Evolutionary conservation across 768 basidiomycete genomes (phyloP), one percentile per base, ranked within the genome.

Genomic region (Vararia minispora): DNA sequence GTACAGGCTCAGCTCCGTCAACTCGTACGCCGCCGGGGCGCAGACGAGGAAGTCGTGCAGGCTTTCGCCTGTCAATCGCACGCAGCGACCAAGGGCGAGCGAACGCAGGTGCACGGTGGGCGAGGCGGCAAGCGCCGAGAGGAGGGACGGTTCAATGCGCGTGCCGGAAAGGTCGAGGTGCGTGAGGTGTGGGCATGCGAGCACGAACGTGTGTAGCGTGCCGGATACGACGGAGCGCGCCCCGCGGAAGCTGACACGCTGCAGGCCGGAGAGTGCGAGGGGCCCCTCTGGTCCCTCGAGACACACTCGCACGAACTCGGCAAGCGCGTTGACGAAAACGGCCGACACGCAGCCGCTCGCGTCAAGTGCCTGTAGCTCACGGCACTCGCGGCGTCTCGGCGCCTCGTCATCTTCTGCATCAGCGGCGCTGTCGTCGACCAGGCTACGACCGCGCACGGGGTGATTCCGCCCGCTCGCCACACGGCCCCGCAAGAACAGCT

Each of bases 321-420:
- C 71, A 46, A 98, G 71, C 1, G 85, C 87, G 45, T 80, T 75
- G 41, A 85, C 83, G 54, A 95, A 97, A 1, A 90, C 83, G 16
- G 75, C 74, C 52, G 86, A 90, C 59, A 97, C 84, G 53, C 94
- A 97, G 49, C 92, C 94, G 5, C 92, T 97, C 37, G 98, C 61
- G 55, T 99, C 94, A 35, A 94, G 66, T 3, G 92, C 91, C 55
- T 89, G 79, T 3, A 99, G 63, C 38, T 86, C 79, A 48, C 66
- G 77, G 63, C 74, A 85, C 36, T 82, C 79, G 28, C 73, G 57
- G 48, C 79, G 71, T 36, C 85, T 67, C 41, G 87, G 80, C 40
- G 75, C 71, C 37, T 86, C 83, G 43, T 87, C 79, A 39, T 82
- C 83, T 38, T 90, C 86, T 2, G 60, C 58, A 40, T 84, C 80